These are phyloP conservation scores for Hypoxylon rickii DNA, from an alignment of 495 filamentous ascomycete genomes.

Conservation along the genomic window DNA sequence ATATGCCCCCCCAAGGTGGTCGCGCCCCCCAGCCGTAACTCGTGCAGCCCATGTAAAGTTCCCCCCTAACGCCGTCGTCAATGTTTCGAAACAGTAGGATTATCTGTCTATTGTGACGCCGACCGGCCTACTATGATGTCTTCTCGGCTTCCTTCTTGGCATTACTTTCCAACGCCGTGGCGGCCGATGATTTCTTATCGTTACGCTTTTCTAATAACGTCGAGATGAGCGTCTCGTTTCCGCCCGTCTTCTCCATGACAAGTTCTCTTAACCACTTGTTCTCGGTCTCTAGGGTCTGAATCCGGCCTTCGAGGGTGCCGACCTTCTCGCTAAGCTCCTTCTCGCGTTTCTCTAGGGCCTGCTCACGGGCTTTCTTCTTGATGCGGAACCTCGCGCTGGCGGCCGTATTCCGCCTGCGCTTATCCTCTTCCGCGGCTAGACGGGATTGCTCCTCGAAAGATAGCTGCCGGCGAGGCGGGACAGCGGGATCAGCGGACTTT, in stretches of 20 bases:
- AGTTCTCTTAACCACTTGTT: conserved; percentile 96
- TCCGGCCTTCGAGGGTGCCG: conserved; percentile 72
- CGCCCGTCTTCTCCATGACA: conserved; percentile 86
- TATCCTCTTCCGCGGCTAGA: conserved; percentile 91
- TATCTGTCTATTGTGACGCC: no score
- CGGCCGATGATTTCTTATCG: conserved; percentile 15
- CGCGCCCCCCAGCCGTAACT: conserved; percentile 7
- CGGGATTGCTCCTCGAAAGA: conserved; percentile 72
- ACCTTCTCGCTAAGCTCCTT: conserved; percentile 92
- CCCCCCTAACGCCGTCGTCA: conserved; percentile 30
- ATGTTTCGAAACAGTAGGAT: conserved; percentile 17
- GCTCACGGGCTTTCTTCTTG: conserved; percentile 99
- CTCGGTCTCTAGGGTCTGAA: conserved; percentile 88
- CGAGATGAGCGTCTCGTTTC: conserved; percentile 53
- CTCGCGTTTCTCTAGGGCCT: conserved; percentile 84
- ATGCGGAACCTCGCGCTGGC: conserved; percentile 93
- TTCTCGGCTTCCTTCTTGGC: conserved; percentile 27
- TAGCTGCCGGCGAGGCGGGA: conserved; percentile 43
- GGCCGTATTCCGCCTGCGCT: conserved; percentile 93
- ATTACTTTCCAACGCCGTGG: conserved; percentile 21
- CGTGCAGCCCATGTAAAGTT: conserved; percentile 13
- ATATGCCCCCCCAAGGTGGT: conserved; percentile 17
- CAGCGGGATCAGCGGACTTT: conserved; percentile 47
- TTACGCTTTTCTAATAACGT: conserved; percentile 50
- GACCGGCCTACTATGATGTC: no score